Evolutionary conservation across 2,329 filamentous ascomycete species (phyloP).

Genomic region (Claviceps arundinis): DNA sequence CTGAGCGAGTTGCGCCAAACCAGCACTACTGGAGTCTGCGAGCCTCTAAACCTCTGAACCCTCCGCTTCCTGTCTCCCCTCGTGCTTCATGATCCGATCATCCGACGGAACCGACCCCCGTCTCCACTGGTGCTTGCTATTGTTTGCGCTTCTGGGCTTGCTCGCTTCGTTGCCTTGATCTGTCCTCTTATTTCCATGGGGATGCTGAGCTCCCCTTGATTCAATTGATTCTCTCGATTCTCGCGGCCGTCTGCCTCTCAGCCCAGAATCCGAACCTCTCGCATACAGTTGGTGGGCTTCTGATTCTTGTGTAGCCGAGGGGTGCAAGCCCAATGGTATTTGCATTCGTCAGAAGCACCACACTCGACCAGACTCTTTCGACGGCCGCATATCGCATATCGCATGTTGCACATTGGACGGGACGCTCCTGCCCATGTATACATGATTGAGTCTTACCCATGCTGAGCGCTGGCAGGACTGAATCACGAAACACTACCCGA

Average conservation of each 20-base stretch:
- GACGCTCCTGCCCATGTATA: background rate
- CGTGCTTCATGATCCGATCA: conserved; percentile 3
- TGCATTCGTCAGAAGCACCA: background rate
- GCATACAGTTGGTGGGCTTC: background rate
- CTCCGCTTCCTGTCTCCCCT: background rate
- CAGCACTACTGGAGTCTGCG: too few species aligned
- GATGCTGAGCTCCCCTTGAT: background rate
- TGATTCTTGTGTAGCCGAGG: background rate
- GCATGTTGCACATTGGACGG: background rate
- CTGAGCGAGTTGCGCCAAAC: background rate
- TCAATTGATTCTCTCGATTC: background rate
- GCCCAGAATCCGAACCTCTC: background rate
- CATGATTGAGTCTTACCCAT: background rate
- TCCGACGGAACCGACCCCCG: conserved; percentile 5
- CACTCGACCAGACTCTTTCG: background rate
- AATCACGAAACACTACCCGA: background rate
- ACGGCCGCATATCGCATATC: background rate
- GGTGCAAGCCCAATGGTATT: background rate
- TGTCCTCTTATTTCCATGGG: background rate
- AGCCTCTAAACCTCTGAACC: too few species aligned
- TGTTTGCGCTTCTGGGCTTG: background rate
- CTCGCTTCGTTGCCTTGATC: background rate
- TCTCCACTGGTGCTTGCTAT: conserved; percentile 4
- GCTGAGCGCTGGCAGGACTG: background rate
- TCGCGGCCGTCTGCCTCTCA: background rate